Conservation (phyloP, 805 yeast species). For the Groenewaldozyma salmanticensis region DNA sequence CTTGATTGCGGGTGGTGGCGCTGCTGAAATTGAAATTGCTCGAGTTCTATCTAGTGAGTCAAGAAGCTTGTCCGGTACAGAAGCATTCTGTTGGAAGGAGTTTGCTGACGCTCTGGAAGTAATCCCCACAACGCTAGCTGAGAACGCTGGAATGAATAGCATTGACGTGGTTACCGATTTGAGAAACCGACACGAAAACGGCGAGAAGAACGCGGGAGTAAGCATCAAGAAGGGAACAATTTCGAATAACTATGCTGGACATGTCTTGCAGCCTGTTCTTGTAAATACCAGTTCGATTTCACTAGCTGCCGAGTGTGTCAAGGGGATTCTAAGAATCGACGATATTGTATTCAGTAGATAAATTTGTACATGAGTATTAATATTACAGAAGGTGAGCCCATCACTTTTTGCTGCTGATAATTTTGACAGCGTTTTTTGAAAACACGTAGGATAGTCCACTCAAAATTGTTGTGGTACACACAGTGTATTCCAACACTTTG, state of each 20-base stretch:
- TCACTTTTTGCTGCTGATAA: no score
- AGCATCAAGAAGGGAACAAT: conserved; percentile 92
- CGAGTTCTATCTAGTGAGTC: conserved; percentile 65
- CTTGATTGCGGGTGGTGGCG: conserved; percentile 97
- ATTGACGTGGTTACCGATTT: conserved; percentile 86
- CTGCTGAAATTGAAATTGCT: conserved; percentile 89
- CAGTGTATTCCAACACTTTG: conserved; percentile 33
- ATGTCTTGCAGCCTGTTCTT: conserved; percentile 91
- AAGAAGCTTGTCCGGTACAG: conserved; percentile 67
- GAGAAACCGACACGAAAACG: conserved; percentile 82
- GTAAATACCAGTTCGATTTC: conserved; percentile 92
- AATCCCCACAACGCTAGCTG: conserved; percentile 89
- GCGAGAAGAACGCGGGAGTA: conserved; percentile 91
- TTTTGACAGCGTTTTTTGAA: conserved; percentile 58
- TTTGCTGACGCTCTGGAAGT: conserved; percentile 88
- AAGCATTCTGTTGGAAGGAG: conserved; percentile 84
- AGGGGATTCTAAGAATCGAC: conserved; percentile 90
- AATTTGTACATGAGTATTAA: conserved; percentile 7
- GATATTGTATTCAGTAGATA: conserved; percentile 89
- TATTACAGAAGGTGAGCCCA: neutral
- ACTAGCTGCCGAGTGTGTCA: conserved; percentile 92
- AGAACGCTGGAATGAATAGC: conserved; percentile 89
- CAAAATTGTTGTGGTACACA: conserved; percentile 59
- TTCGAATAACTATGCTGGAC: conserved; percentile 82
- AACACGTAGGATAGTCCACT: conserved; percentile 75